phyloP scores from a whole-genome alignment of 768 basidiomycete species.

The Vararia minispora region DNA sequence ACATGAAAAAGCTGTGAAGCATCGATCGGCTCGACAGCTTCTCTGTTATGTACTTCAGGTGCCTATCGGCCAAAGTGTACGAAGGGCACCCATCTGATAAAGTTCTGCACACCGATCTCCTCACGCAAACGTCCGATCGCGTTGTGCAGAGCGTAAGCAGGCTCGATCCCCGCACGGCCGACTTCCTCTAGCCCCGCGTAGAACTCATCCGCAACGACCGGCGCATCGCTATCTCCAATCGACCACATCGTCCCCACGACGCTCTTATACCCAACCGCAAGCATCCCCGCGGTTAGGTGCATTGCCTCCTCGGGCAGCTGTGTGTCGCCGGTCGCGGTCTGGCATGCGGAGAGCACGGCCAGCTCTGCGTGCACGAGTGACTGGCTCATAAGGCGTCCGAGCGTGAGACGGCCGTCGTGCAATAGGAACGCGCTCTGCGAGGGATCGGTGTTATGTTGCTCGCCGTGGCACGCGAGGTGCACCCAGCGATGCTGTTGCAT shows the following conservation, averaged over 20 bases:
- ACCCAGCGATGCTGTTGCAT: slow-evolving; percentile 5
- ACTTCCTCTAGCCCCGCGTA: too few relatives aligned
- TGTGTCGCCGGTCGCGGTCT: slow-evolving; percentile 4
- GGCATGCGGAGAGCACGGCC: slow-evolving; percentile 3
- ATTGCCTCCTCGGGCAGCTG: slow-evolving; percentile 5
- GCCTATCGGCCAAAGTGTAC: too few relatives aligned
- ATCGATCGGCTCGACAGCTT: too few relatives aligned
- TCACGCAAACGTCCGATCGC: too few relatives aligned
- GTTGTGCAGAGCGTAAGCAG: too few relatives aligned
- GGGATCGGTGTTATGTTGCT: slow-evolving; percentile 6
- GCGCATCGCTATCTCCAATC: slow-evolving; percentile 2
- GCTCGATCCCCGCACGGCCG: too few relatives aligned
- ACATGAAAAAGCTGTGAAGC: too few relatives aligned
- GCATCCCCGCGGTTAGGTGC: slow-evolving; percentile 6
- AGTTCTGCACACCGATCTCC: too few relatives aligned
- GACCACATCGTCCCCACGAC: slow-evolving; percentile 9
- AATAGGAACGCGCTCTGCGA: slow-evolving; percentile 8
- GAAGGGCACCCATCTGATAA: too few relatives aligned
- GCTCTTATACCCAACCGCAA: slow-evolving; percentile 5
- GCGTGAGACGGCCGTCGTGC: slow-evolving; percentile 4
- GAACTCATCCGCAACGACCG: slow-evolving; percentile 1
- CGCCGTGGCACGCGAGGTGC: slow-evolving; percentile 12
- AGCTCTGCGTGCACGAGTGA: slow-evolving; percentile 6
- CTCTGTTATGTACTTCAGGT: too few relatives aligned
- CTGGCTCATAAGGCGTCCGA: slow-evolving; percentile 5